phyloP scores from a whole-genome alignment of 805 yeast species.

The Zygosaccharomyces lentus region DNA sequence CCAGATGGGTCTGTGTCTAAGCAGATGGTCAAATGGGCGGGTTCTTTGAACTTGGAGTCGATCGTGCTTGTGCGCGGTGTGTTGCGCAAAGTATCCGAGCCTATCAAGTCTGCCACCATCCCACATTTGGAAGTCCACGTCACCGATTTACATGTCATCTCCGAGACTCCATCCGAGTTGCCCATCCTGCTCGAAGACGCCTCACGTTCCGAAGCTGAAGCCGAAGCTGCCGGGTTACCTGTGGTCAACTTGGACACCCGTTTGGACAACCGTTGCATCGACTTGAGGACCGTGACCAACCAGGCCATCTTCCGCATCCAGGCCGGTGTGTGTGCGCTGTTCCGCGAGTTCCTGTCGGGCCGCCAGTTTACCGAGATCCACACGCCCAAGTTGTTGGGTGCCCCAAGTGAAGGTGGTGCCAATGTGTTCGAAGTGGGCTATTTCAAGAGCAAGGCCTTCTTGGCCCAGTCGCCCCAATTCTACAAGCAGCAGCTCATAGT shows the following conservation, averaged over 20 bases:
- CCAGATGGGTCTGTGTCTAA: slow-evolving; percentile 70
- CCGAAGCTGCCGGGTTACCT: slow-evolving; percentile 86
- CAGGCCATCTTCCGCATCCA: slow-evolving; percentile 95
- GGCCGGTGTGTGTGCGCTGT: slow-evolving; percentile 80
- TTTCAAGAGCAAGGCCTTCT: slow-evolving; percentile 86
- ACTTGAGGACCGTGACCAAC: slow-evolving; percentile 92
- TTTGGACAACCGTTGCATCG: slow-evolving; percentile 91
- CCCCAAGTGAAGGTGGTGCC: slow-evolving; percentile 97
- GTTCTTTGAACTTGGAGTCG: slow-evolving; percentile 77
- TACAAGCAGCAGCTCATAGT: slow-evolving; percentile 98
- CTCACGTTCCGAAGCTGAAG: slow-evolving; percentile 88
- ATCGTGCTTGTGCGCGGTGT: slow-evolving; percentile 88
- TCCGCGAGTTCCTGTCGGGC: slow-evolving; percentile 76
- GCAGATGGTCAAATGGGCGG: slow-evolving; percentile 96
- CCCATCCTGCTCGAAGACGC: slow-evolving; percentile 97
- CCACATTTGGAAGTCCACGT: slow-evolving; percentile 85
- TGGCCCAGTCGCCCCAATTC: slow-evolving; percentile 98
- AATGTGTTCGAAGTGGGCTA: slow-evolving; percentile 91
- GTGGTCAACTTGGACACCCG: slow-evolving; percentile 95
- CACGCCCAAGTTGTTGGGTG: slow-evolving; percentile 91
- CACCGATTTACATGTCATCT: slow-evolving; percentile 65
- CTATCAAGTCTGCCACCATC: slow-evolving; percentile 83
- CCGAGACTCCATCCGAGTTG: slow-evolving; percentile 86
- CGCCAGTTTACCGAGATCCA: slow-evolving; percentile 85
- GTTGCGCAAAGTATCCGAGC: slow-evolving; percentile 79